Evolutionary conservation across 768 basidiomycete genomes (phyloP).

Genomic region (Panellus pusillus): DNA sequence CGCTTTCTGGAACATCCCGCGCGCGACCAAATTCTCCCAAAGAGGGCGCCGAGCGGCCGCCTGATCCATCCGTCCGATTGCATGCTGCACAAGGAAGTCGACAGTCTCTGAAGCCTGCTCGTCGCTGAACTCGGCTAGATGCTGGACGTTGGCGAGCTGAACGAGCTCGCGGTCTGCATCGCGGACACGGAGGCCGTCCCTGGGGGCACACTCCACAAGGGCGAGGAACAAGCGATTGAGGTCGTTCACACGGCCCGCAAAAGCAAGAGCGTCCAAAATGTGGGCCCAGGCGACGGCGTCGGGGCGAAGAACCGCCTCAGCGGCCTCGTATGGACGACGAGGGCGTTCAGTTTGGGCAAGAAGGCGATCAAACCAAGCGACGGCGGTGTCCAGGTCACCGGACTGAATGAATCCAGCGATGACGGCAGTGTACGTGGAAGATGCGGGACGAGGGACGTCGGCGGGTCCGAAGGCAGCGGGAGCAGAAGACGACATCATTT

Average conservation of each 20-base stretch:
- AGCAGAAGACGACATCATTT: conserved; percentile 60
- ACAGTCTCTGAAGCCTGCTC: conserved; percentile 32
- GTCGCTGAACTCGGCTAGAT: conserved; percentile 27
- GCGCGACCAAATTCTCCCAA: conserved; percentile 28
- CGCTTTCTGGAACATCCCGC: conserved; percentile 31
- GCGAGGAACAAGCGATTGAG: conserved; percentile 55
- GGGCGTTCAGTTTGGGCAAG: conserved; percentile 40
- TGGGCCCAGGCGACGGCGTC: conserved; percentile 52
- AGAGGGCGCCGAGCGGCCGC: conserved; percentile 28
- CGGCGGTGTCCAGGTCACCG: conserved; percentile 63
- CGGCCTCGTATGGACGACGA: conserved; percentile 41
- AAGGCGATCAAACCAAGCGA: conserved; percentile 72
- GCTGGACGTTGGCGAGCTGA: conserved; percentile 41
- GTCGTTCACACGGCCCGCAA: conserved; percentile 47
- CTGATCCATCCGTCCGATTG: conserved; percentile 23
- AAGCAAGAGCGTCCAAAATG: conserved; percentile 60
- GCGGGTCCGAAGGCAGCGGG: conserved; percentile 34
- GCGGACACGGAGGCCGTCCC: conserved; percentile 36
- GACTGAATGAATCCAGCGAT: conserved; percentile 63
- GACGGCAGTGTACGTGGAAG: conserved; percentile 63
- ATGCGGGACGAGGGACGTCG: conserved; percentile 56
- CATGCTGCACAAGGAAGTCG: conserved; percentile 10
- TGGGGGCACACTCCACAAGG: conserved; percentile 34
- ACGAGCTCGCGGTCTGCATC: conserved; percentile 42
- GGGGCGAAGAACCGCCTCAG: conserved; percentile 49